Percentiles rank a stretch among this genome's conserved stretches.
These are phyloP conservation scores for Parathielavia hyrcaniae DNA, from an alignment of 495 filamentous ascomycete species.

Conservation along the genomic window DNA sequence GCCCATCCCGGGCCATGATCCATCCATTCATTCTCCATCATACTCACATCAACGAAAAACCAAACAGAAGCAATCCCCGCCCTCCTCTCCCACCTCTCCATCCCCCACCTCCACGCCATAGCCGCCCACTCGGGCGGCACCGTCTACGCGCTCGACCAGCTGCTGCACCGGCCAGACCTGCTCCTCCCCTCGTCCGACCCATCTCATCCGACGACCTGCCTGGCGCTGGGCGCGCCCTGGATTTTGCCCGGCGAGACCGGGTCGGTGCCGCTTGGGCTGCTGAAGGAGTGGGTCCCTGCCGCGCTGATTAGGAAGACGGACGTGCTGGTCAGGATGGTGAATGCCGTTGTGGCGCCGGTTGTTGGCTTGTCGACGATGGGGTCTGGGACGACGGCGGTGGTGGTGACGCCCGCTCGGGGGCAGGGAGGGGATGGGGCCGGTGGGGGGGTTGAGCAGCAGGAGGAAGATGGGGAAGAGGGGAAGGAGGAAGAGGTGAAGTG, in stretches of 20 bases:
- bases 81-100: not conserved
- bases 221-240: not conserved
- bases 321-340: not conserved
- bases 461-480: not conserved
- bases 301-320: not conserved
- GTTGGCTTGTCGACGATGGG: not conserved
- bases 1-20: not conserved
- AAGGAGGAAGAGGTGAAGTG: not conserved
- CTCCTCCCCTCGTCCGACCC: not conserved
- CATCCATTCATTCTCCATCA: no score
- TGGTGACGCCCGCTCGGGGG: not conserved
- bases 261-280: not conserved
- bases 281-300: not conserved
- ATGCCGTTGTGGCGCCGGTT: not conserved
- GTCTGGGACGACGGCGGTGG: not conserved
- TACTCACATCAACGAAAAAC: not conserved
- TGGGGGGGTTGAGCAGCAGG: no score
- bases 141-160: not conserved
- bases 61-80: not conserved
- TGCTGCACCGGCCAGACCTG: not conserved
- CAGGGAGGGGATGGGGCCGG: not conserved
- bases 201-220: not conserved
- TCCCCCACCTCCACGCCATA: not conserved
- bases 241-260: not conserved
- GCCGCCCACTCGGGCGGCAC: conserved; percentile 1